phyloP scores from a whole-genome alignment of 2,329 filamentous ascomycete genomes.

The Tolypocladium ovalisporum region DNA sequence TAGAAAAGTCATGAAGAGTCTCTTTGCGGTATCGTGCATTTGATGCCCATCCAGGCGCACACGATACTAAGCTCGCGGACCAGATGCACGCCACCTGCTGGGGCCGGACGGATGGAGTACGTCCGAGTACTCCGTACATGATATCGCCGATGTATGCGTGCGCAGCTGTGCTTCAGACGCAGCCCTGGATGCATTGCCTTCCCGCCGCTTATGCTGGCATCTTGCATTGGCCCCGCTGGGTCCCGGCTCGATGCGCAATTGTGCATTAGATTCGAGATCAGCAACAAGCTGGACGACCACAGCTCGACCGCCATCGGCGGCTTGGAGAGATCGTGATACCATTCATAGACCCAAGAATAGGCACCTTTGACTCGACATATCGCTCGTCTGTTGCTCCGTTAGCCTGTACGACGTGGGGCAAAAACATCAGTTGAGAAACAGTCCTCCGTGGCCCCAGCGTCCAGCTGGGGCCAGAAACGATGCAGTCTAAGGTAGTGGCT shows the following conservation, averaged over 20 bases:
- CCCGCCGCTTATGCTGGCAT: slow-evolving; percentile 1
- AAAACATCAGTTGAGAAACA: too few species aligned
- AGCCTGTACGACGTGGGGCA: background rate
- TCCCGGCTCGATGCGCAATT: background rate
- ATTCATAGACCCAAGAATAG: too few species aligned
- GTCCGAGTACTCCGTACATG: background rate
- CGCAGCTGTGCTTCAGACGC: background rate
- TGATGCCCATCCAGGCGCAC: background rate
- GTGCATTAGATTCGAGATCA: background rate
- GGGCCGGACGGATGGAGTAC: background rate
- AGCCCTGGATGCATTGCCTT: background rate
- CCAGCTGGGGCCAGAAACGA: background rate
- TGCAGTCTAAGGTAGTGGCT: background rate
- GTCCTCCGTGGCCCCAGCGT: background rate
- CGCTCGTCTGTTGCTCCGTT: background rate
- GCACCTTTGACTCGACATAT: background rate
- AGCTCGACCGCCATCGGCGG: background rate
- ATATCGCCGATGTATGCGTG: background rate
- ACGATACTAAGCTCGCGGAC: slow-evolving; percentile 1
- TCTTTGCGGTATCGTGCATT: background rate
- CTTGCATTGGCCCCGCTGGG: background rate
- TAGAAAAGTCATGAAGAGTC: background rate
- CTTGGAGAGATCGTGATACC: background rate
- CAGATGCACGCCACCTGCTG: slow-evolving; percentile 1
- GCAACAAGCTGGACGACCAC: background rate